Evolutionary conservation across 2,329 filamentous ascomycete species (phyloP).

Genomic region (Bretziella fagacearum): DNA sequence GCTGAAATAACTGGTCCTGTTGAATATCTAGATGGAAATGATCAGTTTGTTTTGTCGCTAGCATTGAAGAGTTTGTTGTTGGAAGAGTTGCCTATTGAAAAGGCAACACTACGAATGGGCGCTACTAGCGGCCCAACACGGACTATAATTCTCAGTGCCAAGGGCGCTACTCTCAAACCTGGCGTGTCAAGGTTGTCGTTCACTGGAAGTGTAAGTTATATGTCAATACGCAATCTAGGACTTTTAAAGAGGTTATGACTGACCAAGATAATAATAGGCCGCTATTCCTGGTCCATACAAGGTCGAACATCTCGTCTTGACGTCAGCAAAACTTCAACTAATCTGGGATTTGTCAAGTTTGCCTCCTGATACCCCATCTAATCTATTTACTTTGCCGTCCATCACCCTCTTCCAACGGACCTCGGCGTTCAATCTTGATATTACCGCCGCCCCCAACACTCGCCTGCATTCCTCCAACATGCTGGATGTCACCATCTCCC

Average conservation of each 20-base stretch:
- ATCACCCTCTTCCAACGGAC: slow-evolving; percentile 58
- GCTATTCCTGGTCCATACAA: slow-evolving; percentile 57
- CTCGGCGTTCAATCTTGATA: slow-evolving; percentile 48
- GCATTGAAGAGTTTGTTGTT: slow-evolving; percentile 9
- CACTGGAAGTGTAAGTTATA: slow-evolving; percentile 21
- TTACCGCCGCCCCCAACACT: slow-evolving; percentile 44
- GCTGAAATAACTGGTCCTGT: slow-evolving; percentile 52
- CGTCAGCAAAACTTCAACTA: slow-evolving; percentile 45
- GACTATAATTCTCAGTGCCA: slow-evolving; percentile 16
- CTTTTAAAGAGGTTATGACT: background rate
- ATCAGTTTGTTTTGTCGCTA: slow-evolving; percentile 18
- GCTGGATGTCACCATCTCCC: slow-evolving; percentile 54
- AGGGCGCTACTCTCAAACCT: slow-evolving; percentile 26
- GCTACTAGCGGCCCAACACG: slow-evolving; percentile 3
- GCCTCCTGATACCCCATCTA: slow-evolving; percentile 29
- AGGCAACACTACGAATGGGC: slow-evolving; percentile 8
- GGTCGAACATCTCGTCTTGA: slow-evolving; percentile 53
- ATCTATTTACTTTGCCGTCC: slow-evolving; percentile 41
- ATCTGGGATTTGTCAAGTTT: slow-evolving; percentile 44
- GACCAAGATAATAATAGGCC: slow-evolving; percentile 25
- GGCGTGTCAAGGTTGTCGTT: slow-evolving; percentile 30
- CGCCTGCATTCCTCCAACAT: slow-evolving; percentile 65
- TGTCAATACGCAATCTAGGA: background rate
- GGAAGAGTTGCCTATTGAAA: slow-evolving; percentile 10
- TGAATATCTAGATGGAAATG: slow-evolving; percentile 32